These are phyloP conservation scores for Trichoderma sp. DNA, from an alignment of 2,329 filamentous ascomycete species.

Conservation along the genomic window DNA sequence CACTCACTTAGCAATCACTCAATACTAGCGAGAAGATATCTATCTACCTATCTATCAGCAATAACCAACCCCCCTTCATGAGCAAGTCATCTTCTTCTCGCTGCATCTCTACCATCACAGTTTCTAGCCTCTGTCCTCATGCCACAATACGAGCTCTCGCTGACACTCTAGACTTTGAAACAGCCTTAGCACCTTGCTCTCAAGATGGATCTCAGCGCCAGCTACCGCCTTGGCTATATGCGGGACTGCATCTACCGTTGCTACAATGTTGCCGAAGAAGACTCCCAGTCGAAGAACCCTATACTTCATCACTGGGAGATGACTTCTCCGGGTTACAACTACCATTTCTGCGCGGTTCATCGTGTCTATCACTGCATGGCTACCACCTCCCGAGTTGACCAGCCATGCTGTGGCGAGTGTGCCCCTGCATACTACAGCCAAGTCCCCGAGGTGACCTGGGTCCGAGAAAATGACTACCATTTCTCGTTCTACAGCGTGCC, in stretches of 20 bases:
- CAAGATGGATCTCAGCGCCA: background rate
- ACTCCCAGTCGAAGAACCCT: background rate
- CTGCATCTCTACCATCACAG: background rate
- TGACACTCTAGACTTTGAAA: background rate
- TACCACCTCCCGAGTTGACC: constrained; percentile 11
- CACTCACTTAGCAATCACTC: background rate
- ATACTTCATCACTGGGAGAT: constrained; percentile 24
- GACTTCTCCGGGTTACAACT: constrained; percentile 24
- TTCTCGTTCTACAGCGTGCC: background rate
- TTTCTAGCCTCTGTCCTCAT: background rate
- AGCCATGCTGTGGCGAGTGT: constrained; percentile 36
- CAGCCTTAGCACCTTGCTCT: background rate
- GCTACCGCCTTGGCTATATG: background rate
- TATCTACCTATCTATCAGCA: background rate
- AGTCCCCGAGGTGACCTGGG: constrained; percentile 24
- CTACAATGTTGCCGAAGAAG: background rate
- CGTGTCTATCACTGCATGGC: constrained; percentile 29
- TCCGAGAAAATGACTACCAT: constrained; percentile 23
- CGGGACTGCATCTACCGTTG: background rate
- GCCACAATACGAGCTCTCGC: background rate
- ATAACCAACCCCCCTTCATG: background rate
- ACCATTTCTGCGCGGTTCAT: constrained; percentile 34
- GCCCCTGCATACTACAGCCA: constrained; percentile 30
- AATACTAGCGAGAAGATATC: background rate
- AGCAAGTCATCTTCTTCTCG: background rate